These are phyloP conservation scores for Leccinum insolens DNA, from an alignment of 1,284 basidiomycete genomes.

Conservation along the genomic window DNA sequence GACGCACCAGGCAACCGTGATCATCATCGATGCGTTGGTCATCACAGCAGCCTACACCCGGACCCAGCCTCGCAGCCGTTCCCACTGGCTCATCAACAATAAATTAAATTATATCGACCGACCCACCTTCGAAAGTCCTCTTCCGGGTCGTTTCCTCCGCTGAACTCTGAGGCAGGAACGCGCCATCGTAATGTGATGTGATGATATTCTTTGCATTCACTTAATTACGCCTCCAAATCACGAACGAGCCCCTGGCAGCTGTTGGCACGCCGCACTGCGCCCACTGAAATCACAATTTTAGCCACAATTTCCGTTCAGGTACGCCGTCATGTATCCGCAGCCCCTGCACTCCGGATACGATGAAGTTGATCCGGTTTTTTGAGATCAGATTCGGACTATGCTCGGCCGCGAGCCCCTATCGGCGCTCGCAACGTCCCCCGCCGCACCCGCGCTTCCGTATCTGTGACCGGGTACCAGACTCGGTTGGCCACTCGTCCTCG, in stretches of 20 bases:
- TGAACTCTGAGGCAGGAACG: conserved; percentile 37
- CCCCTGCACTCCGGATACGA: not conserved
- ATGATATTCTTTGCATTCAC: conserved; percentile 39
- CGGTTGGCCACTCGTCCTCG: not conserved
- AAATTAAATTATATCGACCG: not conserved
- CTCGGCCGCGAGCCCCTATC: conserved; percentile 25
- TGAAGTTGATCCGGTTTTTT: conserved; percentile 48
- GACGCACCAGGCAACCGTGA: conserved; percentile 33
- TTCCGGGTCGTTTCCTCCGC: conserved; percentile 5
- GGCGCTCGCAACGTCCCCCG: conserved; percentile 40
- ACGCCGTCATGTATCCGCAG: too few relatives aligned
- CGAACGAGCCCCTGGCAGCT: conserved; percentile 31
- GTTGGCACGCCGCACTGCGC: conserved; percentile 35
- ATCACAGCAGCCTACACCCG: conserved; percentile 49
- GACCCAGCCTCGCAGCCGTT: conserved; percentile 39
- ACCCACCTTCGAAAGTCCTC: conserved; percentile 18
- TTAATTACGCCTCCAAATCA: conserved; percentile 43
- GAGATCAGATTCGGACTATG: conserved; percentile 31
- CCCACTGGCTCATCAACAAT: conserved; percentile 2
- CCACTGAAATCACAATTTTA: conserved; percentile 41
- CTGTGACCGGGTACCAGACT: not conserved
- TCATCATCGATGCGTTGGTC: not conserved
- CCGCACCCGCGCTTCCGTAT: conserved; percentile 34
- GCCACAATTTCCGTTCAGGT: not conserved
- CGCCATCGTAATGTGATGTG: conserved; percentile 20